phyloP scores from a whole-genome alignment of 805 yeast genomes.

The Candida alai region DNA sequence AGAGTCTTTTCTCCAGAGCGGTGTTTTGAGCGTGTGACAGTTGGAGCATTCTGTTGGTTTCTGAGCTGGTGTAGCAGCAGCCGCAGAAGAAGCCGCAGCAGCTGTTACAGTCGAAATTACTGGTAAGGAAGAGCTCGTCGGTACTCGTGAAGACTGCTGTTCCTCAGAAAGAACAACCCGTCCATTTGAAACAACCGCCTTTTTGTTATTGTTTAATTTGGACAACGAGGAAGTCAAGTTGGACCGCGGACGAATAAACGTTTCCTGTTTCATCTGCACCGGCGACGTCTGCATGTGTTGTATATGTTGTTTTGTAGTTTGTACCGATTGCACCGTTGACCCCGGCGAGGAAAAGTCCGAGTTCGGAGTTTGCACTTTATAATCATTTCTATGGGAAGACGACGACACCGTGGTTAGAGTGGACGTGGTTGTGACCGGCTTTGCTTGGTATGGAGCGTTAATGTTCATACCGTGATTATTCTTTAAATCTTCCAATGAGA shows the following conservation, averaged over 20 bases:
- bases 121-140: conserved; percentile 2
- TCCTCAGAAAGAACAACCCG: no score
- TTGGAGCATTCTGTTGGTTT: conserved; percentile 39
- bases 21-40: conserved; percentile 58
- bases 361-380: conserved; percentile 2
- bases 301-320: no score
- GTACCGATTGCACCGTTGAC: neutral
- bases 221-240: conserved; percentile 15
- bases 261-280: neutral
- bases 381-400: conserved; percentile 4
- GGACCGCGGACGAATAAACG: conserved; percentile 7
- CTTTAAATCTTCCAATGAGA: conserved; percentile 34
- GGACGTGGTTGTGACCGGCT: conserved; percentile 1
- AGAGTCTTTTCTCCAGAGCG: conserved; percentile 60
- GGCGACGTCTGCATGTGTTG: conserved; percentile 3
- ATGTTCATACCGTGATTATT: conserved; percentile 13
- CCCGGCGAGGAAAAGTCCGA: conserved; percentile 3
- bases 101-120: neutral
- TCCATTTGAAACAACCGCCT: no score
- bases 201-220: conserved; percentile 7
- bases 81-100: conserved; percentile 1
- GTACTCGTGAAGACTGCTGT: neutral
- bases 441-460: conserved; percentile 2
- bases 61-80: conserved; percentile 1
- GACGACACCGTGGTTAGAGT: conserved; percentile 1